Base-by-base conservation (phyloP, 1,284 basidiomycete genomes). In the Peniophora sp. region DNA sequence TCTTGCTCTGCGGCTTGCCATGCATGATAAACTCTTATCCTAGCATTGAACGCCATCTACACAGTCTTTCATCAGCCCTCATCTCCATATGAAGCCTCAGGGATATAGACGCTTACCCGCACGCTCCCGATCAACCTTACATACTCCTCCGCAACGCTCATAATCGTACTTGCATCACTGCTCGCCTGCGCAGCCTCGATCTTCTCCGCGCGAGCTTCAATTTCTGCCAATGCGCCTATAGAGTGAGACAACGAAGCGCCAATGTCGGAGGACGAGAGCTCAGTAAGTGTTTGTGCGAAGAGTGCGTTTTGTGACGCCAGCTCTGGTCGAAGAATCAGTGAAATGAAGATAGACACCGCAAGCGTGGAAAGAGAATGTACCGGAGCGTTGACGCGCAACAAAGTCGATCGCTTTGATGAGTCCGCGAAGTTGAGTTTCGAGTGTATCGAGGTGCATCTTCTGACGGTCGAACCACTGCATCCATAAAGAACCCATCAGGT, bases 401-500 rank as follows among this genome's bases (percentile, higher is more conserved):
- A 74, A 53, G 52, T 95, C 89, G 41, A 99, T 86, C 0, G 90
- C 79, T 66, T 89, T 94, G 51, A 92, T 87, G 3, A 98, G 73
- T 1, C 84, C 80, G 45, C 89, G 88, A 24, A 99, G 75, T 59
- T 97, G 93, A 0, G 81, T 79, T 67, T 99, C 97, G 11, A 99
- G 78, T 48, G 83, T 84, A 59, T 97, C 94, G 19, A 99, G 76
- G 63, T 93, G 94, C 0, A 74, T 67, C 54, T 87, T 90, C 64
- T 95, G 88, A 56, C 82, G 79, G 61, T 97, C 92, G 61, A 98
- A 99, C 93, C 94, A 99, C 81, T 92, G n/a, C n/a, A n/a, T n/a
- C n/a, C n/a, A 55, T 9, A 53, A 34, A 49, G 47, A 51, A 27
- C 47, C 51, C 41, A 11, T 52, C 36, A 17, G 35, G 41, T 16